These are phyloP conservation scores for Fusarium sp. DNA, from an alignment of 2,329 filamentous ascomycete genomes.

Conservation along the genomic window DNA sequence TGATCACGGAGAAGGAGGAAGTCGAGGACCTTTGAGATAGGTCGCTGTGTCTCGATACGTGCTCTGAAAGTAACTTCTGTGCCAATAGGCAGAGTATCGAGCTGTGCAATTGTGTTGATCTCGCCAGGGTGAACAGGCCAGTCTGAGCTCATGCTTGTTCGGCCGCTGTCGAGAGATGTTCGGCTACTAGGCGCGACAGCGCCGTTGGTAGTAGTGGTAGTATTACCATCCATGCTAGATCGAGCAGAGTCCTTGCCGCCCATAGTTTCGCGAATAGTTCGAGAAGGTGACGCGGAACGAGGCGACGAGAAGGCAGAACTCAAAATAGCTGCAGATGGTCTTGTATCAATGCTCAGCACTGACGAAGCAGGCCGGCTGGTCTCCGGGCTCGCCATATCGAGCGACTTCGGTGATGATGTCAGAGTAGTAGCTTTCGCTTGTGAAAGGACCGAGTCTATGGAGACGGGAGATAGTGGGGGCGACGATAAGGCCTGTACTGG, in stretches of 20 bases:
- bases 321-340: slow-evolving; percentile 23
- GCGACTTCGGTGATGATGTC: slow-evolving; percentile 34
- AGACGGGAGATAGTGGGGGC: slow-evolving; percentile 28
- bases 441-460: slow-evolving; percentile 39
- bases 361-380: slow-evolving; percentile 20
- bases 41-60: slow-evolving; percentile 73
- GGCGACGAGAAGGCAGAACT: slow-evolving; percentile 25
- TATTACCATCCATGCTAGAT: slow-evolving; percentile 48
- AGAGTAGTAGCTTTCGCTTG: slow-evolving; percentile 27
- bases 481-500: neutral
- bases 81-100: slow-evolving; percentile 54
- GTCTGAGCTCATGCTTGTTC: slow-evolving; percentile 54
- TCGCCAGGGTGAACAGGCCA: slow-evolving; percentile 57
- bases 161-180: slow-evolving; percentile 53
- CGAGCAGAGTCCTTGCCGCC: slow-evolving; percentile 51
- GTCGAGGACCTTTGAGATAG: slow-evolving; percentile 83
- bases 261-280: slow-evolving; percentile 40
- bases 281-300: slow-evolving; percentile 17
- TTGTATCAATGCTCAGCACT: slow-evolving; percentile 19
- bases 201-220: slow-evolving; percentile 21
- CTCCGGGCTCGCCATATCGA: slow-evolving; percentile 31
- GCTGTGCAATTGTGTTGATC: slow-evolving; percentile 55
- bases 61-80: slow-evolving; percentile 58
- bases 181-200: slow-evolving; percentile 38
- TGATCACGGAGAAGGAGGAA: slow-evolving; percentile 91